Evolutionary conservation across 495 filamentous ascomycete genomes (phyloP).

Genomic region (Podospora pseudopauciseta): DNA sequence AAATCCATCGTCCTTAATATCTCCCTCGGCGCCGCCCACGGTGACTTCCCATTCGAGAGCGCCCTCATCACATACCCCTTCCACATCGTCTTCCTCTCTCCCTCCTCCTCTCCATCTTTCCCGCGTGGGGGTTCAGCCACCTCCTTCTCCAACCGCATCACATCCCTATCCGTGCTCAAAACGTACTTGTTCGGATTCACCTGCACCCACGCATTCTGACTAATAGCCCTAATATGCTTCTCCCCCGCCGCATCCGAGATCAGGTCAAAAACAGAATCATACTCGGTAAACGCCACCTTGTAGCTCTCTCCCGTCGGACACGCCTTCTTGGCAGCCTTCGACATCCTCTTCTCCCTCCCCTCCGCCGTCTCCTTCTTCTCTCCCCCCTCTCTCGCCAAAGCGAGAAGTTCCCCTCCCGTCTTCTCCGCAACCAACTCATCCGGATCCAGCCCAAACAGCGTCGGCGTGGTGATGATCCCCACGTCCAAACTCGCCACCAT

Average conservation of each 20-base stretch:
- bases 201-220: slow-evolving; percentile 74
- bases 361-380: slow-evolving; percentile 35
- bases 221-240: slow-evolving; percentile 70
- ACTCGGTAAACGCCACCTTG: slow-evolving; percentile 73
- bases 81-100: slow-evolving; percentile 20
- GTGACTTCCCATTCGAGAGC: slow-evolving; percentile 44
- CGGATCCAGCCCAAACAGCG: slow-evolving; percentile 90
- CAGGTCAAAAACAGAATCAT: slow-evolving; percentile 82
- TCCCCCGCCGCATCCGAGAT: slow-evolving; percentile 78
- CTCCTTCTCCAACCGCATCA: slow-evolving; percentile 59
- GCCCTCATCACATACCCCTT: slow-evolving; percentile 38
- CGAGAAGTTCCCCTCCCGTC: slow-evolving; percentile 51
- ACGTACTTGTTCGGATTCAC: slow-evolving; percentile 62
- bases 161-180: slow-evolving; percentile 56
- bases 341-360: background rate
- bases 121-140: background rate
- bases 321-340: background rate
- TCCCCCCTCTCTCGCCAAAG: slow-evolving; percentile 42
- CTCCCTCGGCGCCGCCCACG: slow-evolving; percentile 61
- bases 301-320: slow-evolving; percentile 21
- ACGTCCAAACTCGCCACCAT: slow-evolving; percentile 81
- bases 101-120: slow-evolving; percentile 22
- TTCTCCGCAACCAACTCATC: slow-evolving; percentile 66
- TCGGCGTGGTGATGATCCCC: slow-evolving; percentile 85
- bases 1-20: slow-evolving; percentile 60